Evolutionary conservation across 371 early-diverging fungal species (phyloP), one percentile per base, ranked within the genome.

Genomic region (Mucor piriformis): DNA sequence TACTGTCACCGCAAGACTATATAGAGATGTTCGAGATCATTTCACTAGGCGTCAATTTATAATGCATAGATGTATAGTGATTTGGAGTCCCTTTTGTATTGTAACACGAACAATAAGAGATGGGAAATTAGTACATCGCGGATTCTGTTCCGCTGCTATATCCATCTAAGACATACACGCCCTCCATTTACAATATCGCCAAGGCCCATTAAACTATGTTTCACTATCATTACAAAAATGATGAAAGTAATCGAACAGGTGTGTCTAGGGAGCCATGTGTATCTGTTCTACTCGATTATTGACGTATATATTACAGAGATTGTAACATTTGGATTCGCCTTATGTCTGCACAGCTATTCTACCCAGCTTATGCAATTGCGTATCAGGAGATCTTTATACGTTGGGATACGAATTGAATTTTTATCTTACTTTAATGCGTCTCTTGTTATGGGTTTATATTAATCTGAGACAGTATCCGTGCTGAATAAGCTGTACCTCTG

Each of bases 31-130:
- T n/a, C n/a, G n/a, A n/a, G n/a, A n/a, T n/a, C n/a, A n/a, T n/a
- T n/a, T n/a, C n/a, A n/a, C n/a, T n/a, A n/a, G 74, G 75, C 46
- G 60, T 10, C 62, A 64, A 34, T 37, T 75, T 16, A 66, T 16
- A 33, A 59, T n/a, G 63, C 46, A 2, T 67, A 18, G n/a, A n/a
- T n/a, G n/a, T 49, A 54, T 33, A 21, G 40, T 15, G 25, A 24
- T 63, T 4, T 71, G 72, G 72, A 18, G 33, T 20, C 69, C 72
- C 4, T 7, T 29, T 15, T 54, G 34, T 21, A 7, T 64, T 2
- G 46, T 61, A 16, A 37, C 46, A n/a, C 57, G 63, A 21, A n/a
- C 54, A 10, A 27, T 38, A n/a, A 34, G 47, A 3, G n/a, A 71
- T 2, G 59, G 21, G 11, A 34, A 38, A 2, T 27, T 74, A n/a